Conservation (phyloP, 2,329 filamentous ascomycete genomes). For the Penicillium sumatraense region DNA sequence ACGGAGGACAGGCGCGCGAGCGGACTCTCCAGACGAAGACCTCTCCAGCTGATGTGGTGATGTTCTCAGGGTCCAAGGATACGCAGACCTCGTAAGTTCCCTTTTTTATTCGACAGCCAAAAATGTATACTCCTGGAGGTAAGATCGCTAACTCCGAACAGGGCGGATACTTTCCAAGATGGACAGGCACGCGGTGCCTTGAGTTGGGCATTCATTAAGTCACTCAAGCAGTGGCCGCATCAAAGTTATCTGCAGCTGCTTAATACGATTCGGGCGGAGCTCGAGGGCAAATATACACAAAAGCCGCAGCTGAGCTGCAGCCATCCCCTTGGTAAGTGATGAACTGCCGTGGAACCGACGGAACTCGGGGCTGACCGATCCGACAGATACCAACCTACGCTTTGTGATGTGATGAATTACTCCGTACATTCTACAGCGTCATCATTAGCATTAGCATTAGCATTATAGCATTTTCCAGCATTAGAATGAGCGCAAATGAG, state of each 20-base stretch:
- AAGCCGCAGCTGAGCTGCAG: constrained; percentile 97
- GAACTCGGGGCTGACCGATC: constrained; percentile 15
- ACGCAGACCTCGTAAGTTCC: constrained; percentile 69
- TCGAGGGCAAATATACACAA: constrained; percentile 86
- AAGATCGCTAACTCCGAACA: constrained; percentile 41
- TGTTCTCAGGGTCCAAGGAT: constrained; percentile 97
- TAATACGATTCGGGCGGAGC: constrained; percentile 88
- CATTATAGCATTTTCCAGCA: not conserved
- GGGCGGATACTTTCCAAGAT: constrained; percentile 86
- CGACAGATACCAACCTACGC: constrained; percentile 64
- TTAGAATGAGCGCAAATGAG: constrained; percentile 6
- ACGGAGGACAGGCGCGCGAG: constrained; percentile 76
- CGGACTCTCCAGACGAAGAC: constrained; percentile 87
- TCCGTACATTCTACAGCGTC: not conserved
- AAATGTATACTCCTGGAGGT: not conserved
- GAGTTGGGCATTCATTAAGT: constrained; percentile 93
- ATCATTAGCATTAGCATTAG: not conserved
- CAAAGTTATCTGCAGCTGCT: constrained; percentile 94
- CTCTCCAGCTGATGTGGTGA: constrained; percentile 91
- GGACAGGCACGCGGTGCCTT: constrained; percentile 93
- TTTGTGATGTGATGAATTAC: constrained; percentile 64
- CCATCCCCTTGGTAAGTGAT: constrained; percentile 82
- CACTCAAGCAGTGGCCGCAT: constrained; percentile 85
- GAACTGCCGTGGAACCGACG: constrained; percentile 2
- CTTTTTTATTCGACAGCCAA: too few species aligned